Conservation (phyloP, 345 rosid species). For the Moricandia moricandioides region DNA sequence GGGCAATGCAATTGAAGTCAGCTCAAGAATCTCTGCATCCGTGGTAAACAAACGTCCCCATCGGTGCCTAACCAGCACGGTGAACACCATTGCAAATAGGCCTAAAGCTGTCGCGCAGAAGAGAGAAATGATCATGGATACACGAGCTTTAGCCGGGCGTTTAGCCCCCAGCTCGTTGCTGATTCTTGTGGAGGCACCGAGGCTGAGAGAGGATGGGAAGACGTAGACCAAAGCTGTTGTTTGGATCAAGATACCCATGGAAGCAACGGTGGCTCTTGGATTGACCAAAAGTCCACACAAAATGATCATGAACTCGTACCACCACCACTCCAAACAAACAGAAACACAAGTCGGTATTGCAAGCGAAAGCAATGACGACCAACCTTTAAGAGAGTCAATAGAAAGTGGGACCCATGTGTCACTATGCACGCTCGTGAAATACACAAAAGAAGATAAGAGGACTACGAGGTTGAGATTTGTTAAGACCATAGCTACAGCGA, state of each 20-base stretch:
- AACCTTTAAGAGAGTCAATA: slow-evolving; percentile 66
- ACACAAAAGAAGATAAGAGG: slow-evolving; percentile 56
- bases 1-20: slow-evolving; percentile 75
- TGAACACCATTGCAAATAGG: slow-evolving; percentile 60
- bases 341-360: no score
- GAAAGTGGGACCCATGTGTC: slow-evolving; percentile 83
- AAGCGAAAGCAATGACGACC: slow-evolving; percentile 86
- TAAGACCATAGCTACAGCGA: slow-evolving; percentile 81
- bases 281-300: no score
- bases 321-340: no score
- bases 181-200: slow-evolving; percentile 69
- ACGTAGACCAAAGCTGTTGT: no score
- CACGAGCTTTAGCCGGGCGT: slow-evolving; percentile 70
- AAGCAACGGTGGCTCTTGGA: no score
- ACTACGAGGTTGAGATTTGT: slow-evolving; percentile 81
- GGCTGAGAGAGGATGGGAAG: no score
- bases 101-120: slow-evolving; percentile 56
- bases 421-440: slow-evolving; percentile 63
- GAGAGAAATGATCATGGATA: slow-evolving; percentile 66
- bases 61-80: slow-evolving; percentile 60
- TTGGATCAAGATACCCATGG: no score
- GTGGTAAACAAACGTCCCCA: slow-evolving; percentile 81
- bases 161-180: slow-evolving; percentile 89
- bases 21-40: slow-evolving; percentile 62
- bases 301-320: no score